Evolutionary conservation across 768 basidiomycete genomes (phyloP), one percentile per base, ranked within the genome.

Genomic region (Tubosaeta sp.): DNA sequence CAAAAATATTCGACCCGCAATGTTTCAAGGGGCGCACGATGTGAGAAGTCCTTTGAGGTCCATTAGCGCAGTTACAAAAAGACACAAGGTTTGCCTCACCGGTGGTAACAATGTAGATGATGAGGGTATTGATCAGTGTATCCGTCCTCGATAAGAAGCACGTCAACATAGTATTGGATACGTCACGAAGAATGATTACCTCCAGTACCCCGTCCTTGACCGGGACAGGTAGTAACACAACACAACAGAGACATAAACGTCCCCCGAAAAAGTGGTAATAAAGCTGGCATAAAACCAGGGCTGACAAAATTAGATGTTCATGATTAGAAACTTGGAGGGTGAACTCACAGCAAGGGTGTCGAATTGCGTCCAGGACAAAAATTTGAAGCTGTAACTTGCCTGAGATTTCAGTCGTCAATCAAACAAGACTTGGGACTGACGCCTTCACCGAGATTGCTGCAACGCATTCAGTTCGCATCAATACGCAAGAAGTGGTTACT

Each of bases 41-140:
- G 57, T 71, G 29, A 73, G 61, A 11, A 64, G 16, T 61, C 81
- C 64, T 67, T 76, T 69, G 69, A 16, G 1, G 0, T 29, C 14
- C 11, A 26, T 41, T 26, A 56, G 14, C 16, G 43, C 5, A 22
- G 27, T 33, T 13, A 67, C 33, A 26, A 29, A 43, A 73, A 66
- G 11, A 4, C 14, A 13, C 2, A 2, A 4, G 4, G 9, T n/a
- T n/a, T 14, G 9, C 19, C 57, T 74, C 55, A 59, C 82, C 82
- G 0, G 82, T 84, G 54, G 82, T 81, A 48, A 83, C 70, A 2
- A 76, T 72, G 53, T 81, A 83, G 29, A 72, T 39, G 62, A 83
- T 74, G 5, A 85, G 71, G 1, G 69, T 60, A 12, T 69, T 72
- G 47, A 83, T 70, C 9, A 83, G 55, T 2, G 74, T 71, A 48